Evolutionary conservation across 2,329 filamentous ascomycete species (phyloP).

Genomic region (Huntiella moniliformis): DNA sequence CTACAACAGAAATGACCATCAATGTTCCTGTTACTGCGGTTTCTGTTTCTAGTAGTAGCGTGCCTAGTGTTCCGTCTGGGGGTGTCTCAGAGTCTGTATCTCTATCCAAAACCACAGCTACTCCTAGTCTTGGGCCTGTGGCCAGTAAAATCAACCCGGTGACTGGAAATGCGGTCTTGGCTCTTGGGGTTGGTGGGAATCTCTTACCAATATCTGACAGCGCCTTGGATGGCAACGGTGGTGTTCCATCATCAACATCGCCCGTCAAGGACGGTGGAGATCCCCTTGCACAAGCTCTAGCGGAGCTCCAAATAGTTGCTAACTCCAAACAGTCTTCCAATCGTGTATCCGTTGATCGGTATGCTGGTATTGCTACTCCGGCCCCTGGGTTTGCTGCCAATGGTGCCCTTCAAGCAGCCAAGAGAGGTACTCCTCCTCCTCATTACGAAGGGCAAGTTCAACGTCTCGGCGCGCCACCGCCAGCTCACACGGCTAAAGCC

Average conservation of each 20-base stretch:
- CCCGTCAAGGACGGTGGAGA: constrained; percentile 39
- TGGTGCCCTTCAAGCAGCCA: constrained; percentile 31
- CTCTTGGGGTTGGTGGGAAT: constrained; percentile 87
- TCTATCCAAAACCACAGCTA: too few relatives aligned
- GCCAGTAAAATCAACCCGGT: constrained; percentile 36
- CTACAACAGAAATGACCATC: too few relatives aligned
- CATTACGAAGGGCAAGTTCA: constrained; percentile 66
- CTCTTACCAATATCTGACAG: constrained; percentile 68
- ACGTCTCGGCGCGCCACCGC: constrained; percentile 70
- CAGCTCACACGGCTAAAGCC: constrained; percentile 77
- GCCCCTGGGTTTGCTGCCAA: constrained; percentile 30
- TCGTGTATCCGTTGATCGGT: constrained; percentile 87
- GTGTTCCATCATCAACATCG: constrained; percentile 14
- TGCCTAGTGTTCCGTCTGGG: too few relatives aligned
- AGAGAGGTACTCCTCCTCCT: constrained; percentile 65
- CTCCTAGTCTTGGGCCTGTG: too few relatives aligned
- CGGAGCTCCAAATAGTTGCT: constrained; percentile 70
- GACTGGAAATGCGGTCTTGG: constrained; percentile 79
- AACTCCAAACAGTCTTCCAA: constrained; percentile 53
- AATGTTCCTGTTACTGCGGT: too few relatives aligned
- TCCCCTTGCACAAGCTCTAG: constrained; percentile 79
- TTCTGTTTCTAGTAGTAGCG: too few relatives aligned
- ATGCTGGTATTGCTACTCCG: constrained; percentile 82
- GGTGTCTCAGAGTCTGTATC: too few relatives aligned
- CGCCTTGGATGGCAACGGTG: constrained; percentile 1